Conservation (phyloP, 1,139 yeast species). For the Petasospora rhodanensis region DNA sequence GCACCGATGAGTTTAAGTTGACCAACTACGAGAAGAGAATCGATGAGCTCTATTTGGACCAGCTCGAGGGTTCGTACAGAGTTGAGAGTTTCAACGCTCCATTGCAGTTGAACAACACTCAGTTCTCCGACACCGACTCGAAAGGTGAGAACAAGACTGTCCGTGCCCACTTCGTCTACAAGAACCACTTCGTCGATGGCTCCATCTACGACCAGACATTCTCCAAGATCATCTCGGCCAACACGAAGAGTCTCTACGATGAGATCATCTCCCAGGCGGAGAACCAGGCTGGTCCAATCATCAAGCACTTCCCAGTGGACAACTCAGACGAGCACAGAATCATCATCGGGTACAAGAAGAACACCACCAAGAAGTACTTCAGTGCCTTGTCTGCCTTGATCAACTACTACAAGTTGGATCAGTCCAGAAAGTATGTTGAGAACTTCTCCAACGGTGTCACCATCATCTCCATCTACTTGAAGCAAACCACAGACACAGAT, state of each 20-base stretch:
- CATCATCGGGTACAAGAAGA: slow-evolving; percentile 83
- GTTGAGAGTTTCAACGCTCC: slow-evolving; percentile 82
- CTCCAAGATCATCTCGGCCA: slow-evolving; percentile 70
- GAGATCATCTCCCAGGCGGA: slow-evolving; percentile 68
- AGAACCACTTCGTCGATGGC: slow-evolving; percentile 62
- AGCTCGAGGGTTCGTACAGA: slow-evolving; percentile 46
- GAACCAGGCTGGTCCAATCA: slow-evolving; percentile 78
- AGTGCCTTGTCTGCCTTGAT: slow-evolving; percentile 86
- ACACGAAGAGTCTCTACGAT: slow-evolving; percentile 75
- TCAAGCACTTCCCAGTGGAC: slow-evolving; percentile 79
- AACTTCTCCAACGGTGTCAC: slow-evolving; percentile 89
- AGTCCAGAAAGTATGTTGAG: slow-evolving; percentile 90
- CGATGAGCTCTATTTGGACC: slow-evolving; percentile 71
- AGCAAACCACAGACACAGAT: slow-evolving; percentile 40
- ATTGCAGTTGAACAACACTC: slow-evolving; percentile 44
- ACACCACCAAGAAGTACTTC: slow-evolving; percentile 81
- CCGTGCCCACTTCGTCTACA: slow-evolving; percentile 83
- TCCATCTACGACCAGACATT: slow-evolving; percentile 78
- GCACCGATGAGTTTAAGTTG: slow-evolving; percentile 33
- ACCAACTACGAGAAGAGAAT: slow-evolving; percentile 59
- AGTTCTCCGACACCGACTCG: slow-evolving; percentile 13
- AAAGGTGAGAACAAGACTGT: slow-evolving; percentile 44
- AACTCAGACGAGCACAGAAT: slow-evolving; percentile 78
- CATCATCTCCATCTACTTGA: slow-evolving; percentile 80
- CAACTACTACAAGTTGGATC: slow-evolving; percentile 80